A percentile compares a stretch with the other conserved stretches of the same genome.
Conservation (phyloP, 192 early-diverging fungal genomes). For the Kappamyces sp. region DNA sequence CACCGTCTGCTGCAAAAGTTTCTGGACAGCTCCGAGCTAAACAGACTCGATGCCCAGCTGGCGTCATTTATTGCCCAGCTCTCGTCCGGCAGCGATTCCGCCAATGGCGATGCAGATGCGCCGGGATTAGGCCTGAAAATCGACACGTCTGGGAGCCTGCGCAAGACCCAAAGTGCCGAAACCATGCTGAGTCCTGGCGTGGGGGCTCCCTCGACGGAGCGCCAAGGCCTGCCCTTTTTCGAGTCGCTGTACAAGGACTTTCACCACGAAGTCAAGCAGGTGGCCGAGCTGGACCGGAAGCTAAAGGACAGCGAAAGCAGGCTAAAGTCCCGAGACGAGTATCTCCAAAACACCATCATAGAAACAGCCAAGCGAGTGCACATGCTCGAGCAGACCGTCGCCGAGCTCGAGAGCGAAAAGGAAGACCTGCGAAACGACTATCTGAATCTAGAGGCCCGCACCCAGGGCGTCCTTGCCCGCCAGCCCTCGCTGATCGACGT, state of each 20-base stretch:
- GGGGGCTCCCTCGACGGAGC: not conserved
- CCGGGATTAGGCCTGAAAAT: slow-evolving; percentile 8
- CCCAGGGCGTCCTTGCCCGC: too few relatives aligned
- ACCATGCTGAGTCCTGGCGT: not conserved
- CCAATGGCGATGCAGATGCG: slow-evolving; percentile 5
- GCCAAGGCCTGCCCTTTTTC: slow-evolving; percentile 12
- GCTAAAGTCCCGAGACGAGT: slow-evolving; percentile 24
- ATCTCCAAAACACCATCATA: slow-evolving; percentile 33
- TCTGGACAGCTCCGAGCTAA: too few relatives aligned
- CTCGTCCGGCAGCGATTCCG: not conserved
- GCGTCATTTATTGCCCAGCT: too few relatives aligned
- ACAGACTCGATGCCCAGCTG: too few relatives aligned
- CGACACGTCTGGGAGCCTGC: slow-evolving; percentile 4
- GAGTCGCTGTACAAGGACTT: slow-evolving; percentile 5
- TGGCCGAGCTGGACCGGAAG: slow-evolving; percentile 11
- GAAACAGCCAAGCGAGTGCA: slow-evolving; percentile 27
- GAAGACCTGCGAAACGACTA: slow-evolving; percentile 19
- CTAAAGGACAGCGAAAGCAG: slow-evolving; percentile 23
- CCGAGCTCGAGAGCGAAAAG: slow-evolving; percentile 18
- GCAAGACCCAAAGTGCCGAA: not conserved
- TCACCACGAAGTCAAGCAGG: not conserved
- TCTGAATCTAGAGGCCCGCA: not conserved
- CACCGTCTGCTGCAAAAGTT: too few relatives aligned
- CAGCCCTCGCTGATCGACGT: too few relatives aligned
- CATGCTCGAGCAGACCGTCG: slow-evolving; percentile 25